phyloP scores from a whole-genome alignment of 1,284 basidiomycete genomes.

The Golubevia pallescens region DNA sequence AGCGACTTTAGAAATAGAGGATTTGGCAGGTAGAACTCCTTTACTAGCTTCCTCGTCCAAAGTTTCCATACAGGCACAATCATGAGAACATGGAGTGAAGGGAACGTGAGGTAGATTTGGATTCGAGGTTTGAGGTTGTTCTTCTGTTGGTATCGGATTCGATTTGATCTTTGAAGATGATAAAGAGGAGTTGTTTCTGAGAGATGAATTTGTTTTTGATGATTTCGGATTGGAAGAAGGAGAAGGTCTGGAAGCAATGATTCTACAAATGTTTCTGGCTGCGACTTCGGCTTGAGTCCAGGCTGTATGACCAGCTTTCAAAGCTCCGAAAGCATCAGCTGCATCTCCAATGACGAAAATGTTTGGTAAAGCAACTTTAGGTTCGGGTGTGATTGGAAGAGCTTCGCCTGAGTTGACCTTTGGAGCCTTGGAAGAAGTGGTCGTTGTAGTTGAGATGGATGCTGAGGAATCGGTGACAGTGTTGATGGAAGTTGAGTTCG shows the following conservation, averaged over 20 bases:
- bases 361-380: conserved; percentile 6
- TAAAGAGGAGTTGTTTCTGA: neutral
- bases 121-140: neutral
- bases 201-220: neutral
- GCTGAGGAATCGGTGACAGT: too few species aligned
- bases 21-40: neutral
- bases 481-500: too few species aligned
- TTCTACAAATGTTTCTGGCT: conserved; percentile 18
- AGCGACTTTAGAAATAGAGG: neutral
- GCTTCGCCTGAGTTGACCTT: too few species aligned
- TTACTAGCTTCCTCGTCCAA: neutral
- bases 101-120: neutral
- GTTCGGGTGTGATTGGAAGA: neutral
- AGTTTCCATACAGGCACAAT: neutral
- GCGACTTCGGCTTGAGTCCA: conserved; percentile 31
- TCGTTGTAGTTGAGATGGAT: too few species aligned
- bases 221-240: neutral
- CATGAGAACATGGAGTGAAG: neutral
- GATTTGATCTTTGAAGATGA: too few species aligned
- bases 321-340: conserved; percentile 31
- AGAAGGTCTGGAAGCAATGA: conserved; percentile 8
- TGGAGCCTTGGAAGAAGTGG: too few species aligned
- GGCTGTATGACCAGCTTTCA: conserved; percentile 37
- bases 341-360: conserved; percentile 34
- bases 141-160: too few species aligned